Evolutionary conservation across 805 yeast species (phyloP).

Genomic region (Phaffomyces antillensis): DNA sequence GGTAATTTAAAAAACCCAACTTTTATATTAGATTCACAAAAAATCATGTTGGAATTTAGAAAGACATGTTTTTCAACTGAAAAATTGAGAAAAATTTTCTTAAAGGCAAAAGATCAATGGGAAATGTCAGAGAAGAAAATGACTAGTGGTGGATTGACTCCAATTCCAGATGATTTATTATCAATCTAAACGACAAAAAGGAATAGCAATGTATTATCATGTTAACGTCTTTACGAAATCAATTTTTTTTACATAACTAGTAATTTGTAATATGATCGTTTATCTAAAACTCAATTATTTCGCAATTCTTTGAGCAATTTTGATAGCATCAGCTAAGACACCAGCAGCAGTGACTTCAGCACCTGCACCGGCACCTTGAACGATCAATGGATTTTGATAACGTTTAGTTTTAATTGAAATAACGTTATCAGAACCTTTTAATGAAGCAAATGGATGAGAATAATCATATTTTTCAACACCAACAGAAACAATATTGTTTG

Average conservation of each 20-base stretch:
- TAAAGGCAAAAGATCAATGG: slow-evolving; percentile 50
- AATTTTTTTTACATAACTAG: neutral
- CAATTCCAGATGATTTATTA: slow-evolving; percentile 10
- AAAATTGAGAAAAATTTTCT: slow-evolving; percentile 44
- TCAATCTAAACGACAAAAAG: slow-evolving; percentile 1
- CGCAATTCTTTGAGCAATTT: slow-evolving; percentile 76
- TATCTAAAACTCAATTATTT: slow-evolving; percentile 1
- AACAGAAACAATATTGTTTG: slow-evolving; percentile 63
- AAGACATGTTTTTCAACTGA: slow-evolving; percentile 49
- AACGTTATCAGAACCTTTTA: slow-evolving; percentile 95
- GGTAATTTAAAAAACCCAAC: slow-evolving; percentile 26
- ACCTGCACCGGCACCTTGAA: slow-evolving; percentile 98
- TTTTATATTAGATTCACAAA: slow-evolving; percentile 54
- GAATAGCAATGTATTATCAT: neutral
- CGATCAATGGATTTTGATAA: slow-evolving; percentile 84
- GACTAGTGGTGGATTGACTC: slow-evolving; percentile 3
- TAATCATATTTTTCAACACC: slow-evolving; percentile 82
- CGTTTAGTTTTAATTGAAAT: slow-evolving; percentile 87
- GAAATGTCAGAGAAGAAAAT: slow-evolving; percentile 6
- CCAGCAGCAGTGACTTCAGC: slow-evolving; percentile 78
- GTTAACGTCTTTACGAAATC: neutral
- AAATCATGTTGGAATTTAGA: slow-evolving; percentile 64
- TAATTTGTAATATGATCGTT: neutral
- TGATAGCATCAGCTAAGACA: slow-evolving; percentile 88
- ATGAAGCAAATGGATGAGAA: slow-evolving; percentile 92